These are phyloP conservation scores for Penicillium sp. DNA, from an alignment of 2,329 filamentous ascomycete genomes.

Conservation along the genomic window DNA sequence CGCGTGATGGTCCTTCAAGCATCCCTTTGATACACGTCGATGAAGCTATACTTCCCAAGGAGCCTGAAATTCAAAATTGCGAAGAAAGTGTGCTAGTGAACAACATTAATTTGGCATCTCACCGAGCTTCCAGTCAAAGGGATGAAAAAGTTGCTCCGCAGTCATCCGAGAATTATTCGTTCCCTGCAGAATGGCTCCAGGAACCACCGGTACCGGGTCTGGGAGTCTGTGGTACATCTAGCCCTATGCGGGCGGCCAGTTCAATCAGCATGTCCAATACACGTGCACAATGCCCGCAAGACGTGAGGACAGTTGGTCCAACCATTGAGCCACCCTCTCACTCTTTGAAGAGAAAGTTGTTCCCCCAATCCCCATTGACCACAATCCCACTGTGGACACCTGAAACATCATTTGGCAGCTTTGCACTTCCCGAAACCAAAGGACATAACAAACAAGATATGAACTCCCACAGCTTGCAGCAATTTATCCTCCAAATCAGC, in stretches of 20 bases:
- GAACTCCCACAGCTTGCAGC: neutral
- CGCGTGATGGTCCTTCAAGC: neutral
- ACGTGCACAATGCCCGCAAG: neutral
- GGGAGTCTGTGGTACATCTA: neutral
- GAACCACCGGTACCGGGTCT: neutral
- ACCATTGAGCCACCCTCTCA: neutral
- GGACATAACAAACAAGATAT: neutral
- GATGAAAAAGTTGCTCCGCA: neutral
- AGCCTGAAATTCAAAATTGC: neutral
- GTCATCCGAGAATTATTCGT: neutral
- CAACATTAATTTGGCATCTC: conserved; percentile 26
- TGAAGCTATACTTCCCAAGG: neutral
- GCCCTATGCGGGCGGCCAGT: neutral
- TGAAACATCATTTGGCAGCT: neutral
- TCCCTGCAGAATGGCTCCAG: neutral
- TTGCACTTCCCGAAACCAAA: neutral
- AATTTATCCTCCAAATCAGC: conserved; percentile 22
- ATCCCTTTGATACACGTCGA: conserved; percentile 26
- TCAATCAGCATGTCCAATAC: neutral
- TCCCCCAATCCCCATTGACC: conserved; percentile 23
- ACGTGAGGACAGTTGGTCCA: neutral
- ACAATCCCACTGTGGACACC: conserved; percentile 31
- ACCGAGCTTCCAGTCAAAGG: conserved; percentile 11
- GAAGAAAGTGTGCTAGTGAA: conserved; percentile 15
- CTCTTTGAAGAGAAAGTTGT: neutral